Conservation (phyloP, 805 yeast genomes). For the Pichia gijzeniarum region DNA sequence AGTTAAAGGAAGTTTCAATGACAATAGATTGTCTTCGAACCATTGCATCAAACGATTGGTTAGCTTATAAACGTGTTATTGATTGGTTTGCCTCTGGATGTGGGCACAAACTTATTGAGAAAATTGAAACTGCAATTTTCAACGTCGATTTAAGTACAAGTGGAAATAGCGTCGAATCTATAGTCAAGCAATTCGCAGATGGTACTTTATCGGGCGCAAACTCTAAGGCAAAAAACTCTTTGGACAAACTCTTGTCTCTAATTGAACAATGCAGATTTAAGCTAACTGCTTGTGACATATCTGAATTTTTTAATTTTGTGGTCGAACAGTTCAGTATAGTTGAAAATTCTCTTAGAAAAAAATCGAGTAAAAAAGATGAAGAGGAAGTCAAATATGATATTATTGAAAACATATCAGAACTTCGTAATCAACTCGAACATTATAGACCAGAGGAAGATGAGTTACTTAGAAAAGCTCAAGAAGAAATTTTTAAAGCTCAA, state of each 20-base stretch:
- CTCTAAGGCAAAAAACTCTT: conserved; percentile 17
- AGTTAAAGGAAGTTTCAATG: conserved; percentile 56
- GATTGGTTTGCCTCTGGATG: conserved; percentile 60
- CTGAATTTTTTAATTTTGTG: conserved; percentile 19
- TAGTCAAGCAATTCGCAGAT: conserved; percentile 12
- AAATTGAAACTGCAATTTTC: conserved; percentile 16
- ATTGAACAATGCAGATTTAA: conserved; percentile 20
- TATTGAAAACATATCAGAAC: conserved; percentile 23
- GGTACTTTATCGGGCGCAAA: conserved; percentile 16
- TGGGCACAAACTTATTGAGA: conserved; percentile 45
- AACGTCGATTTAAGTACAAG: neutral
- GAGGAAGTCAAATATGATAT: conserved; percentile 20
- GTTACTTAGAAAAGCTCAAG: conserved; percentile 20
- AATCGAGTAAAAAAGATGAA: conserved; percentile 16
- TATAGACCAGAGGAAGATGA: conserved; percentile 24
- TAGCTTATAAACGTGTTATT: conserved; percentile 53
- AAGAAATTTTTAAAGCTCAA: conserved; percentile 6
- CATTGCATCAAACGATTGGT: conserved; percentile 52
- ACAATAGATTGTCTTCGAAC: conserved; percentile 62
- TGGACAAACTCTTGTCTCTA: conserved; percentile 27
- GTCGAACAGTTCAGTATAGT: conserved; percentile 19
- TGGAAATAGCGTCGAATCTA: conserved; percentile 6
- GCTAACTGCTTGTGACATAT: conserved; percentile 8
- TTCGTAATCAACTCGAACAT: conserved; percentile 23
- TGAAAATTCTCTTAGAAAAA: conserved; percentile 15